Evolutionary conservation across 805 yeast species (phyloP).

Genomic region (Yamadazyma olivae): DNA sequence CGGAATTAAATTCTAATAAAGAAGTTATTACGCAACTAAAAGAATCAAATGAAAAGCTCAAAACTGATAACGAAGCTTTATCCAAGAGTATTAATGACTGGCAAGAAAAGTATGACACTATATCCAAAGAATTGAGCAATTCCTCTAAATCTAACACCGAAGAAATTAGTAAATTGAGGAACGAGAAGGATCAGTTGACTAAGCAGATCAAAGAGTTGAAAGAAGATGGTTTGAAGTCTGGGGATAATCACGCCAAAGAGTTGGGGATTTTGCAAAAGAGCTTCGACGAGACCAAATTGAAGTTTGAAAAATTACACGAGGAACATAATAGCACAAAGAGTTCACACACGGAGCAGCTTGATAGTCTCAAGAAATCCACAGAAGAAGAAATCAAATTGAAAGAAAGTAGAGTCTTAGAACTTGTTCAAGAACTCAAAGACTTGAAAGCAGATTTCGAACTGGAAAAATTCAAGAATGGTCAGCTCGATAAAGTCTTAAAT

Average conservation of each 20-base stretch:
- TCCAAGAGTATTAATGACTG: no score
- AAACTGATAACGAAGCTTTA: constrained; percentile 1
- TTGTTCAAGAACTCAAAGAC: neutral
- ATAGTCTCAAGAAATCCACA: no score
- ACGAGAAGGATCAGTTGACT: constrained; percentile 3
- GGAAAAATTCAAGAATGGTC: neutral
- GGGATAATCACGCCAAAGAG: neutral
- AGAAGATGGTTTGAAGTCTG: no score
- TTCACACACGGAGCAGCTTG: no score
- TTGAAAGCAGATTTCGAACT: neutral
- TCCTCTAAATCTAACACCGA: neutral
- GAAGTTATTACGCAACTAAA: constrained; percentile 4
- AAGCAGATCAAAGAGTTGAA: constrained; percentile 6
- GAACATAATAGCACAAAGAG: neutral
- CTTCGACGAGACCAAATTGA: neutral
- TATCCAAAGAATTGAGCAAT: neutral
- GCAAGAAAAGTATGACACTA: neutral
- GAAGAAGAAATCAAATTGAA: no score
- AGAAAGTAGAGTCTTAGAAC: no score
- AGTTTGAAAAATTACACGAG: neutral
- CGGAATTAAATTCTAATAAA: constrained; percentile 3
- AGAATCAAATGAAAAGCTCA: neutral
- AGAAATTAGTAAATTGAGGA: neutral
- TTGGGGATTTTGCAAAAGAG: constrained; percentile 9
- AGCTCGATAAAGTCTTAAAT: neutral